Percentiles rank a stretch among this genome's conserved stretches.
phyloP scores from a whole-genome alignment of 805 yeast genomes.

The Kodamaea kakaduensis region DNA sequence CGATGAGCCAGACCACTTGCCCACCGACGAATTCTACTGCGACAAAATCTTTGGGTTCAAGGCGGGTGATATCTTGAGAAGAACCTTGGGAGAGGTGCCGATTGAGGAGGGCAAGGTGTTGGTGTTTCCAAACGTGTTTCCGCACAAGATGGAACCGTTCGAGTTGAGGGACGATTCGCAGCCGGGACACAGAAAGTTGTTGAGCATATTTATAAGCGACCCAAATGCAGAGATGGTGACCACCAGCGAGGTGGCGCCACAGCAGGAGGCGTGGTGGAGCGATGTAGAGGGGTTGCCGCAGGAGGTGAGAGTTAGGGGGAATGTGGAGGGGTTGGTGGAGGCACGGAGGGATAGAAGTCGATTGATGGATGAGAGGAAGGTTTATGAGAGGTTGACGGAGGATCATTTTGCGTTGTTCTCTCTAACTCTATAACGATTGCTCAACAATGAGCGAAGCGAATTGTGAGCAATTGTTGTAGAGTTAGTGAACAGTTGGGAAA shows the following conservation, averaged over 20 bases:
- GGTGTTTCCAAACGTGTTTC: conserved; percentile 37
- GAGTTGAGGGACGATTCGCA: conserved; percentile 31
- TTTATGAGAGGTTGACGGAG: no score
- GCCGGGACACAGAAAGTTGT: conserved; percentile 35
- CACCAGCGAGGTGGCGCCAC: conserved; percentile 32
- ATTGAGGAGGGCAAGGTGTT: conserved; percentile 24
- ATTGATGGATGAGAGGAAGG: no score
- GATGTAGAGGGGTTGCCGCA: no score
- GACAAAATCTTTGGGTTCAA: conserved; percentile 23
- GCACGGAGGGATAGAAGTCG: no score
- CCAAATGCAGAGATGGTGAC: conserved; percentile 28
- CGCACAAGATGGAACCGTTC: conserved; percentile 39
- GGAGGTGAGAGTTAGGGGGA: no score
- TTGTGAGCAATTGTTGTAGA: no score
- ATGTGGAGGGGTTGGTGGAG: no score
- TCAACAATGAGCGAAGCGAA: no score
- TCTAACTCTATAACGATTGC: no score
- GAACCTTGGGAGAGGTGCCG: conserved; percentile 24
- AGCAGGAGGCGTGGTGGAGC: conserved; percentile 33
- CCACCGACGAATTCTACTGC: conserved; percentile 24
- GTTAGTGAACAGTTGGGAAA: no score
- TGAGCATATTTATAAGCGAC: conserved; percentile 38
- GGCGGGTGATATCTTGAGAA: conserved; percentile 25
- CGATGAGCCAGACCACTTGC: conserved; percentile 34
- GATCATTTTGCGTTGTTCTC: no score